These are phyloP conservation scores for Kurtzmaniella quercitrusa DNA, from an alignment of 1,139 yeast genomes.

Conservation along the genomic window DNA sequence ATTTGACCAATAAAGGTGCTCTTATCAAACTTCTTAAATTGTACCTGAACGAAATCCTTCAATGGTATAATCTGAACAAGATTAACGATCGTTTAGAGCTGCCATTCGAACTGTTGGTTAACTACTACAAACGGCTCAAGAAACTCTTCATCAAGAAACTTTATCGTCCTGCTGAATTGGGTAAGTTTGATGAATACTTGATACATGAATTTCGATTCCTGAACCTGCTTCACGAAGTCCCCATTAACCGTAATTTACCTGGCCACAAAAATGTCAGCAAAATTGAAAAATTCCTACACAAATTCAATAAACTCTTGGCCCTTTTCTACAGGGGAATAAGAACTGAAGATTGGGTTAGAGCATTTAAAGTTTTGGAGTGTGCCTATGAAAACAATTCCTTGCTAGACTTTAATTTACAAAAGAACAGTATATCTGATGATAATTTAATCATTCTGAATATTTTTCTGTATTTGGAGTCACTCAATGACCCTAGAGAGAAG, in stretches of 20 bases:
- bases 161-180: constrained; percentile 58
- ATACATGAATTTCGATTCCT: constrained; percentile 37
- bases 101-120: constrained; percentile 47
- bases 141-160: constrained; percentile 73
- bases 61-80: constrained; percentile 61
- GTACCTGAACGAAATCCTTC: constrained; percentile 65
- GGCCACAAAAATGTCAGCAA: constrained; percentile 41
- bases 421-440: constrained; percentile 43
- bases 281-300: constrained; percentile 56
- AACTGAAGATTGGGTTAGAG: constrained; percentile 74
- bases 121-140: constrained; percentile 64
- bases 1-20: constrained; percentile 54
- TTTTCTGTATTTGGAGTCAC: constrained; percentile 62
- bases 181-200: constrained; percentile 37
- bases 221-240: constrained; percentile 42
- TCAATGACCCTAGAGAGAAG: constrained; percentile 42
- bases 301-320: constrained; percentile 60
- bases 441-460: constrained; percentile 63
- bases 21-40: constrained; percentile 65
- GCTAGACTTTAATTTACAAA: constrained; percentile 53
- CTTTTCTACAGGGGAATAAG: constrained; percentile 58
- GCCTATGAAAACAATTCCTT: constrained; percentile 53
- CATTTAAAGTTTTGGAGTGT: constrained; percentile 69
- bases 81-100: constrained; percentile 38
- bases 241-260: constrained; percentile 45